Evolutionary conservation across 2,329 filamentous ascomycete genomes (phyloP).

Genomic region (Escovopsis weberi): DNA sequence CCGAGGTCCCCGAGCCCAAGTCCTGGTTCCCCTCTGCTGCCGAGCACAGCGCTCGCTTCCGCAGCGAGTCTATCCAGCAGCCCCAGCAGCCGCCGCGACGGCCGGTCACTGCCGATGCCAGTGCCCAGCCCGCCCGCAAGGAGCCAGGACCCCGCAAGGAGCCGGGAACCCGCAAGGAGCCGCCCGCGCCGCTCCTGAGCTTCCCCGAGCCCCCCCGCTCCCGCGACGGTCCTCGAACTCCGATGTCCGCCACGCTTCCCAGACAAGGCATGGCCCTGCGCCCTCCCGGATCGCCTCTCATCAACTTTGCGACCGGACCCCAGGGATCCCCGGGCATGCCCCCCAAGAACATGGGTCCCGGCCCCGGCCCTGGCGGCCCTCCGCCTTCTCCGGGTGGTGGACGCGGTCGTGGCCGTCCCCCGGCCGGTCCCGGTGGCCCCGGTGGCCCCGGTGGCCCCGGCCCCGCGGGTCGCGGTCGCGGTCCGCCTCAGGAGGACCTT

Average conservation of each 20-base stretch:
- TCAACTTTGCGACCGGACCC: slow-evolving; percentile 27
- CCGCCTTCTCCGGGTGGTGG: slow-evolving; percentile 6
- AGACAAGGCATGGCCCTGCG: slow-evolving; percentile 29
- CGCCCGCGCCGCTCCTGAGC: slow-evolving; percentile 49
- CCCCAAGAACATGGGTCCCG: not conserved
- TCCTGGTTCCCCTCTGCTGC: slow-evolving; percentile 24
- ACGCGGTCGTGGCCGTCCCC: slow-evolving; percentile 14
- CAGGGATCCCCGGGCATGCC: slow-evolving; percentile 5
- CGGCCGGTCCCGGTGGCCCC: slow-evolving; percentile 5
- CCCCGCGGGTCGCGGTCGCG: not conserved
- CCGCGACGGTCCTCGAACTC: slow-evolving; percentile 24
- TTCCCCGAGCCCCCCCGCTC: slow-evolving; percentile 49
- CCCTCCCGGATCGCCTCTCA: slow-evolving; percentile 26
- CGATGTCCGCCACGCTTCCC: slow-evolving; percentile 1
- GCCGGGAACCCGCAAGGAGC: slow-evolving; percentile 15
- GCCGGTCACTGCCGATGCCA: slow-evolving; percentile 13
- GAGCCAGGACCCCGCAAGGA: too few species aligned
- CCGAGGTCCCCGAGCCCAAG: slow-evolving; percentile 12
- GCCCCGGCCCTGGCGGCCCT: slow-evolving; percentile 2
- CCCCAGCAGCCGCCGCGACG: slow-evolving; percentile 11
- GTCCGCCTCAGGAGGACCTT: slow-evolving; percentile 5
- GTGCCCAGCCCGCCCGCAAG: slow-evolving; percentile 10
- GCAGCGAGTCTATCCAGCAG: slow-evolving; percentile 13
- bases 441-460: not conserved
- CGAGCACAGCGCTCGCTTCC: slow-evolving; percentile 22